Base-by-base conservation (phyloP, 2,329 filamentous ascomycete species). In the Aspergillus neoniger region DNA sequence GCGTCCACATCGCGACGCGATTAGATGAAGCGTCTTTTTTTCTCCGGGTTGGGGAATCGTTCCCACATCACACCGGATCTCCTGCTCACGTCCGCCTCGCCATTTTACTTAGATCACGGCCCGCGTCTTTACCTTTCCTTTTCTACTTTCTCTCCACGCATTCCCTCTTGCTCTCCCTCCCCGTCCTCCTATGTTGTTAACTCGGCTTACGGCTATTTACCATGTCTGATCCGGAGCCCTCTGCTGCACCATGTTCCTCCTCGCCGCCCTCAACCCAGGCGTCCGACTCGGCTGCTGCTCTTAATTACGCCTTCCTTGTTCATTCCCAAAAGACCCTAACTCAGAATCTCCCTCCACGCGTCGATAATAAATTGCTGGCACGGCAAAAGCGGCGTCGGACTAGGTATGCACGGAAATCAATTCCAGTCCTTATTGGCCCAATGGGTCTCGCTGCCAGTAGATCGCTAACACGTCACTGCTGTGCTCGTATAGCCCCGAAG, bases 401-500 rank as follows among this genome's bases (percentile, higher is more conserved):
- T 36, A 88, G 85, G 86, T 87, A 79, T 59, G 57, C 23, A 21
- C 39, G 21, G 62, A 59, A 67, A 57, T 62, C 55, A 56, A n/a
- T 64, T 44, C 58, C 28, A 63, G 50, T 14, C 43, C 43, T 7
- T 6, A 23, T 10, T n/a, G 28, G 30, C 28, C 12, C 25, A 38
- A 32, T n/a, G 17, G 17, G 15, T 52, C 38, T 32, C 49, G 43
- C 32, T 36, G n/a, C n/a, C 15, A 5, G 53, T 51, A 38, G 17
- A 23, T 50, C n/a, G 50, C 65, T 66, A 53, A 63, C 55, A 28
- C 19, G 49, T 50, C 32, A 12, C 12, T 28, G 14, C 19, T 21
- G 28, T 55, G 30, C 39, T 43, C 51, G 7, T 63, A 65, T 66
- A 96, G 92, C 72, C 88, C 91, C 43, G 90, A 94, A 77, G 94